These are phyloP conservation scores for Pyrenophora tritici-repentis DNA, from an alignment of 2,329 filamentous ascomycete genomes.

Conservation along the genomic window DNA sequence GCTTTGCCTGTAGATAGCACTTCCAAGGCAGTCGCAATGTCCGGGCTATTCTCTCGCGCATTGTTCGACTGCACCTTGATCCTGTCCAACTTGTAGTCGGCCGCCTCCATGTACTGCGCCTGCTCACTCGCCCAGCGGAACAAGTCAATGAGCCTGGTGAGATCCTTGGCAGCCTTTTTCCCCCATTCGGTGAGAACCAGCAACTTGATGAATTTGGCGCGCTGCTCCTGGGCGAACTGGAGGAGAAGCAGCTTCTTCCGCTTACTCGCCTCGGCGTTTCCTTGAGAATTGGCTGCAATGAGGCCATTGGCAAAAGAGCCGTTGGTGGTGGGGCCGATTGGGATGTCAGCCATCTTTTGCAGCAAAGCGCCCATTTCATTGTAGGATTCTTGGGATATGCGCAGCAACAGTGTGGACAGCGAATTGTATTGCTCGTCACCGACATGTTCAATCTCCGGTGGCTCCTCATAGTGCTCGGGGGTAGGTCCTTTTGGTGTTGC, in stretches of 20 bases:
- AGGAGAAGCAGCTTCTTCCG: slow-evolving; percentile 75
- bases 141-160: slow-evolving; percentile 87
- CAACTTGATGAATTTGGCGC: slow-evolving; percentile 90
- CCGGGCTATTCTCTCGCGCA: slow-evolving; percentile 83
- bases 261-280: slow-evolving; percentile 36
- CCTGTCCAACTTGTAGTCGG: slow-evolving; percentile 65
- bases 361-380: slow-evolving; percentile 75
- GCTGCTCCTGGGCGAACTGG: slow-evolving; percentile 76
- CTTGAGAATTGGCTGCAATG: slow-evolving; percentile 35
- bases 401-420: slow-evolving; percentile 73
- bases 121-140: slow-evolving; percentile 68
- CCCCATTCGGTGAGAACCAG: slow-evolving; percentile 89
- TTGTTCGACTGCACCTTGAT: slow-evolving; percentile 74
- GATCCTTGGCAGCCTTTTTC: slow-evolving; percentile 66
- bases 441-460: slow-evolving; percentile 68
- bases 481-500: slow-evolving; percentile 11
- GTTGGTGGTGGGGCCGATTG: slow-evolving; percentile 61
- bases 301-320: slow-evolving; percentile 47
- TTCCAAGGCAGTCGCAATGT: slow-evolving; percentile 86
- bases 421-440: slow-evolving; percentile 73
- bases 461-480: slow-evolving; percentile 40
- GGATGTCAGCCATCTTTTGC: slow-evolving; percentile 70
- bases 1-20: slow-evolving; percentile 79
- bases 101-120: slow-evolving; percentile 36
- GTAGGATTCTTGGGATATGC: slow-evolving; percentile 82